A percentile compares a stretch with the other conserved stretches of the same genome.
Conservation (phyloP, 768 basidiomycete genomes). For the Pulveroboletus sp. region DNA sequence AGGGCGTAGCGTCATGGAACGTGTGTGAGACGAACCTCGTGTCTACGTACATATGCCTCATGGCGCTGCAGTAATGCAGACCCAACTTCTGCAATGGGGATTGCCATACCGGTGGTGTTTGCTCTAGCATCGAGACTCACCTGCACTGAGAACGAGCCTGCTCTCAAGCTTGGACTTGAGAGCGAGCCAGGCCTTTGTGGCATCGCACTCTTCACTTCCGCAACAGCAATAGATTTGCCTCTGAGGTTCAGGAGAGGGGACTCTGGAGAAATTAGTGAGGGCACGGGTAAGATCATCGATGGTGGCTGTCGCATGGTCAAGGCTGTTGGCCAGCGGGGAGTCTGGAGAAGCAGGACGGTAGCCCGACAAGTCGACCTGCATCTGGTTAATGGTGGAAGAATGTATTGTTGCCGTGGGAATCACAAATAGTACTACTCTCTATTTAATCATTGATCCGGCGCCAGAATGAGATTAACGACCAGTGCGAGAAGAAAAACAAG, state of each 20-base stretch:
- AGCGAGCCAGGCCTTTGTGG: constrained; percentile 56
- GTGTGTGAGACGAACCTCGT: constrained; percentile 47
- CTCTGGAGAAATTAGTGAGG: constrained; percentile 65
- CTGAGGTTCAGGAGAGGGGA: constrained; percentile 68
- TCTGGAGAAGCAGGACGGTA: constrained; percentile 45
- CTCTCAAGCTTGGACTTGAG: constrained; percentile 71
- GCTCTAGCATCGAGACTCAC: constrained; percentile 43
- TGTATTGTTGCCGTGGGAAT: constrained; percentile 21
- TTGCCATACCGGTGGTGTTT: constrained; percentile 4
- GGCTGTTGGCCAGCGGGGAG: constrained; percentile 48
- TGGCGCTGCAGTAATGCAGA: constrained; percentile 83
- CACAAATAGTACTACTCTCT: constrained; percentile 8
- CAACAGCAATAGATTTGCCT: constrained; percentile 59
- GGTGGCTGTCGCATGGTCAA: constrained; percentile 52
- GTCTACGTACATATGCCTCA: constrained; percentile 76
- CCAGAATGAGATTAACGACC: not conserved
- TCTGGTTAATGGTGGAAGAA: constrained; percentile 5
- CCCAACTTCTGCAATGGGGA: constrained; percentile 63
- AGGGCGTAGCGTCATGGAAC: constrained; percentile 9
- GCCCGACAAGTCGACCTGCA: constrained; percentile 21
- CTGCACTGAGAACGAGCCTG: constrained; percentile 78
- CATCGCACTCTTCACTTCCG: constrained; percentile 59
- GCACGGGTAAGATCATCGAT: constrained; percentile 80
- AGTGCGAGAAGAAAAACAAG: not conserved
- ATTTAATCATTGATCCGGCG: not conserved